Evolutionary conservation across 495 filamentous ascomycete species (phyloP).

Genomic region (Penicillium argentinense): DNA sequence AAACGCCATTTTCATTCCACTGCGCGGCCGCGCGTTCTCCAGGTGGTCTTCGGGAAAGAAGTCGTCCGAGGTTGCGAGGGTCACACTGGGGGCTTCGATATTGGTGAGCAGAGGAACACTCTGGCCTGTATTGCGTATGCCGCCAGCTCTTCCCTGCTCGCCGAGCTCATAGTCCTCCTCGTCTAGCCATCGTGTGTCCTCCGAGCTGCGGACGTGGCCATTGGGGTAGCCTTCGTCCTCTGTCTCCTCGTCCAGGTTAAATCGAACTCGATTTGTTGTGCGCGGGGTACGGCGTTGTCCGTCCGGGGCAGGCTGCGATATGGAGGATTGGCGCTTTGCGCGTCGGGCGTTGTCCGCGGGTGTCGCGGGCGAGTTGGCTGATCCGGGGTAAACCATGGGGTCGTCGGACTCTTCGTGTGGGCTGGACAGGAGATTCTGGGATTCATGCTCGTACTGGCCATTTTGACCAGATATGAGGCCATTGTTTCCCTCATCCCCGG

Average conservation of each 20-base stretch:
- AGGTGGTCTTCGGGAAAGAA: slow-evolving; percentile 61
- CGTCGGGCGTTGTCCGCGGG: slow-evolving; percentile 16
- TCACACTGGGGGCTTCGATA: slow-evolving; percentile 86
- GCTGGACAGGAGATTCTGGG: slow-evolving; percentile 29
- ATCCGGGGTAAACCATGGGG: slow-evolving; percentile 22
- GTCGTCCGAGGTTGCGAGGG: slow-evolving; percentile 64
- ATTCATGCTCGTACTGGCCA: slow-evolving; percentile 29
- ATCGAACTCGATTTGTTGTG: slow-evolving; percentile 83
- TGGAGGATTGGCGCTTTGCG: slow-evolving; percentile 42
- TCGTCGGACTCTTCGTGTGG: slow-evolving; percentile 27
- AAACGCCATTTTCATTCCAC: slow-evolving; percentile 69
- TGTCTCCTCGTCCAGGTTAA: slow-evolving; percentile 62
- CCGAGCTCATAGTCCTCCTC: slow-evolving; percentile 56
- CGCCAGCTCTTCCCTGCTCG: slow-evolving; percentile 18
- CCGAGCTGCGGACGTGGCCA: slow-evolving; percentile 38
- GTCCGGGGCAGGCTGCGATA: slow-evolving; percentile 39
- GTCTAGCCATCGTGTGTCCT: slow-evolving; percentile 50
- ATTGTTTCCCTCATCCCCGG: slow-evolving; percentile 39
- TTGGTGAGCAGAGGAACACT: slow-evolving; percentile 76
- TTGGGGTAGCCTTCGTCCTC: slow-evolving; percentile 34
- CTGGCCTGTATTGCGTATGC: slow-evolving; percentile 36
- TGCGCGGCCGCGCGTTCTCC: slow-evolving; percentile 62
- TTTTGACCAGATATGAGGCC: slow-evolving; percentile 30
- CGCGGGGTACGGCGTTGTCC: slow-evolving; percentile 63
- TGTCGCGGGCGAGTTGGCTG: slow-evolving; percentile 15